Percentiles rank a stretch among this genome's conserved stretches.
Conservation (phyloP, 805 yeast genomes). For the Candida rishiriensis region DNA sequence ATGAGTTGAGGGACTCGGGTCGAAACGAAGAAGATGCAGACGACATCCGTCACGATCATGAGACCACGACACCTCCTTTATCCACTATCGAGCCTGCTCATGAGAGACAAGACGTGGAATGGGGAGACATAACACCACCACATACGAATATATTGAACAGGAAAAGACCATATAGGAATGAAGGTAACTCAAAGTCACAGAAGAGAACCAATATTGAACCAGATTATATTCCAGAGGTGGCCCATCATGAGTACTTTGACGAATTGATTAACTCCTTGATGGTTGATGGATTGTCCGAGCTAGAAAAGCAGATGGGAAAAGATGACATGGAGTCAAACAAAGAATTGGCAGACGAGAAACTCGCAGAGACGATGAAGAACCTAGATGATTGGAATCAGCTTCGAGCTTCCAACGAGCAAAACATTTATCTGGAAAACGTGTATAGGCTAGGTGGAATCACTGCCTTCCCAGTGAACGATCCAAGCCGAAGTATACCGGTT, state of each 20-base stretch:
- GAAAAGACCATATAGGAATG: background rate
- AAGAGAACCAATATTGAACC: too few relatives aligned
- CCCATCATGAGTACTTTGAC: slow-evolving; percentile 29
- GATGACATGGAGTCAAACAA: background rate
- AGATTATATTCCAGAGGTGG: slow-evolving; percentile 14
- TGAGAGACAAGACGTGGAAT: slow-evolving; percentile 2
- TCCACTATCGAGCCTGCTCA: background rate
- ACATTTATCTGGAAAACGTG: slow-evolving; percentile 42
- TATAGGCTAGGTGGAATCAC: slow-evolving; percentile 47
- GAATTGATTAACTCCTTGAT: slow-evolving; percentile 21
- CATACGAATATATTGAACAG: background rate
- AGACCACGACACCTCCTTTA: background rate
- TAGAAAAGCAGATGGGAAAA: slow-evolving; percentile 6
- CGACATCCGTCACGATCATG: background rate
- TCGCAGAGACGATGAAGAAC: slow-evolving; percentile 5
- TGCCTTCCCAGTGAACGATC: slow-evolving; percentile 44
- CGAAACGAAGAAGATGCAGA: background rate
- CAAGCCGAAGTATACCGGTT: slow-evolving; percentile 4
- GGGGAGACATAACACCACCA: slow-evolving; percentile 1
- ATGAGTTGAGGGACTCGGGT: background rate
- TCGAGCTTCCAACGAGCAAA: slow-evolving; percentile 17
- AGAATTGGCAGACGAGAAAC: background rate
- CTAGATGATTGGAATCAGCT: slow-evolving; percentile 10
- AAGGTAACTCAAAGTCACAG: too few relatives aligned
- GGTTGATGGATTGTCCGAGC: slow-evolving; percentile 16